Evolutionary conservation across 2,329 filamentous ascomycete species (phyloP).

Genomic region (Diaporthe capsici): DNA sequence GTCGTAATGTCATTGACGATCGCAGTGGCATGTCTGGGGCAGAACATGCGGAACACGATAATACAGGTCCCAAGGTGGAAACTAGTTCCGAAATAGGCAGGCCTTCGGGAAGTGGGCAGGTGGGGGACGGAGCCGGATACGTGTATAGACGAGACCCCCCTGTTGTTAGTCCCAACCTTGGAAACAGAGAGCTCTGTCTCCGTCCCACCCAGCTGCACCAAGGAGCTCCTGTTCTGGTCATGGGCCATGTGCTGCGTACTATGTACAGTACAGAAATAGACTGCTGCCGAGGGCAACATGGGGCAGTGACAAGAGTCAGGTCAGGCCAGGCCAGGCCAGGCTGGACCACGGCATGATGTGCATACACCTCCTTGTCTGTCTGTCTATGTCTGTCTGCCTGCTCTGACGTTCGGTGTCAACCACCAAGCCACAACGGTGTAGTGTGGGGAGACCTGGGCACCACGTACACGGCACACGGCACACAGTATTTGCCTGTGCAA

Average conservation of each 20-base stretch:
- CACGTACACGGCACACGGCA: background rate
- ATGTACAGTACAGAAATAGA: background rate
- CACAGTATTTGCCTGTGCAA: background rate
- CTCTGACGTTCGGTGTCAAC: background rate
- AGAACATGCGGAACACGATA: background rate
- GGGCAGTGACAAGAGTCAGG: background rate
- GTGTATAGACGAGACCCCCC: background rate
- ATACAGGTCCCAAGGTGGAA: background rate
- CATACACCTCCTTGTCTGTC: background rate
- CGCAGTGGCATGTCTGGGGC: background rate
- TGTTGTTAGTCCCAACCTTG: background rate
- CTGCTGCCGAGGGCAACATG: background rate
- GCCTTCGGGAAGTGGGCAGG: conserved; percentile 23
- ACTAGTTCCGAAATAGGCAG: conserved; percentile 5
- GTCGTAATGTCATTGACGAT: background rate
- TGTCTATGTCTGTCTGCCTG: background rate
- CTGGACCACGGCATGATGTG: background rate
- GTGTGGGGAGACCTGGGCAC: background rate
- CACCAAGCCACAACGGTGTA: background rate
- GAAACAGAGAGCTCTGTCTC: background rate
- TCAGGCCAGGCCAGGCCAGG: background rate
- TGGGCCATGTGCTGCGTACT: background rate
- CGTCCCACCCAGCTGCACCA: background rate
- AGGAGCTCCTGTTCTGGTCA: background rate
- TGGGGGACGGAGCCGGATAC: conserved; percentile 7